A percentile compares a stretch with the other conserved stretches of the same genome.
These are phyloP conservation scores for Rutstroemia sp. DNA, from an alignment of 2,329 filamentous ascomycete genomes.

Conservation along the genomic window DNA sequence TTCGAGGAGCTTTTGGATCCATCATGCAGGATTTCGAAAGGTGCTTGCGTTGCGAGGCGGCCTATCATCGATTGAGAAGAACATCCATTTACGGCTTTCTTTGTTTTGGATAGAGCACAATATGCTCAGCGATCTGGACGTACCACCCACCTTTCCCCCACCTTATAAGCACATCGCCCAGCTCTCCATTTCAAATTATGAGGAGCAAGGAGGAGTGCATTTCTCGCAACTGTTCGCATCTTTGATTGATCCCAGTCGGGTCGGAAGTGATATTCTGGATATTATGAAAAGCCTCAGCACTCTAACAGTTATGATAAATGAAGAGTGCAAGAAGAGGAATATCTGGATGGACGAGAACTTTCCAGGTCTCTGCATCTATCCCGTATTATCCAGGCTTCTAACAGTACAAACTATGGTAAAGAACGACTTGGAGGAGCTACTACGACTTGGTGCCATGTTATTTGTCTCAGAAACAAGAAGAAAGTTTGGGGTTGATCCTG, in stretches of 20 bases:
- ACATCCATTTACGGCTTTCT: not conserved
- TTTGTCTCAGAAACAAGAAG: not conserved
- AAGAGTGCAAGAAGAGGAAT: not conserved
- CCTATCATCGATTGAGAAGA: not conserved
- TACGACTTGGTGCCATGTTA: not conserved
- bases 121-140: not conserved
- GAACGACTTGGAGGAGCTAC: not conserved
- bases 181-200: not conserved
- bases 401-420: not conserved
- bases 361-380: not conserved
- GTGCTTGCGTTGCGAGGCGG: not conserved
- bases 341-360: not conserved
- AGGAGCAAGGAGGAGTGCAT: not conserved
- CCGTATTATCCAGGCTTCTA: not conserved
- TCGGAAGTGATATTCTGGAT: not conserved
- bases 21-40: not conserved
- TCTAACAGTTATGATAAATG: not conserved
- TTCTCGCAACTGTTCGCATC: not conserved
- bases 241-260: not conserved
- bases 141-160: not conserved
- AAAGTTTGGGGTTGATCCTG: not conserved
- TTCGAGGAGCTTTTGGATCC: not conserved
- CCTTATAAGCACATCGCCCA: not conserved
- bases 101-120: constrained; percentile 3
- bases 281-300: not conserved